phyloP scores from a whole-genome alignment of 2,329 filamentous ascomycete genomes.

The Talaromyces sp. region DNA sequence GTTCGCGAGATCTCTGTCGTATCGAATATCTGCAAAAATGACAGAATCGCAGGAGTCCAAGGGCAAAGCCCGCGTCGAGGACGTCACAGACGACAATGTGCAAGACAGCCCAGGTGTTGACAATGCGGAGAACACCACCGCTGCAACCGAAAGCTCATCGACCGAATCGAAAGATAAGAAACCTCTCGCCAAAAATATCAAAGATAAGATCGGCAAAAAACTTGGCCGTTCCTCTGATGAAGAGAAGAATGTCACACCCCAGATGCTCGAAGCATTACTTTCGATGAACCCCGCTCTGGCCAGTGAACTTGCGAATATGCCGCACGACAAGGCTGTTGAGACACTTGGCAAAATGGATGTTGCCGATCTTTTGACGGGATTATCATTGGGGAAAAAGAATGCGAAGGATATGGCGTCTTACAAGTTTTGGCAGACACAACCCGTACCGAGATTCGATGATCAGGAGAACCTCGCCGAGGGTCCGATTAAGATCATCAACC shows the following conservation, averaged over 20 bases:
- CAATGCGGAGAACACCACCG: constrained; percentile 34
- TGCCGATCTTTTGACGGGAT: constrained; percentile 48
- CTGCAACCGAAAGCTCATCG: constrained; percentile 13
- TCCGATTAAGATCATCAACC: constrained; percentile 74
- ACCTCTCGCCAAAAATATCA: constrained; percentile 22
- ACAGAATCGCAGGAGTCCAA: constrained; percentile 34
- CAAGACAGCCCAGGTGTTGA: constrained; percentile 32
- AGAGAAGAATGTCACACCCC: constrained; percentile 34
- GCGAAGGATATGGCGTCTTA: constrained; percentile 95
- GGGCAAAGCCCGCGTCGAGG: constrained; percentile 27
- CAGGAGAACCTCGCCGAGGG: constrained; percentile 67
- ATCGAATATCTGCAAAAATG: constrained; percentile 27
- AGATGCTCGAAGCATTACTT: constrained; percentile 41
- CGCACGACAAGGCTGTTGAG: constrained; percentile 57
- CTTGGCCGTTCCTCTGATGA: constrained; percentile 21
- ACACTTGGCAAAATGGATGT: constrained; percentile 50
- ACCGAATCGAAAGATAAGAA: constrained; percentile 25
- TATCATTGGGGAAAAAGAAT: constrained; percentile 76
- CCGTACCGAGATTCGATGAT: constrained; percentile 75
- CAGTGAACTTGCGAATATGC: constrained; percentile 68
- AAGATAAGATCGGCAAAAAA: constrained; percentile 20
- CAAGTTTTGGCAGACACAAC: constrained; percentile 98
- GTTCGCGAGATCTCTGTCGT: background rate
- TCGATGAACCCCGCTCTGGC: constrained; percentile 62
- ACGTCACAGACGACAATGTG: constrained; percentile 19